phyloP scores from a whole-genome alignment of 2,329 filamentous ascomycete species.

The Myriosclerotinia scirpicola region DNA sequence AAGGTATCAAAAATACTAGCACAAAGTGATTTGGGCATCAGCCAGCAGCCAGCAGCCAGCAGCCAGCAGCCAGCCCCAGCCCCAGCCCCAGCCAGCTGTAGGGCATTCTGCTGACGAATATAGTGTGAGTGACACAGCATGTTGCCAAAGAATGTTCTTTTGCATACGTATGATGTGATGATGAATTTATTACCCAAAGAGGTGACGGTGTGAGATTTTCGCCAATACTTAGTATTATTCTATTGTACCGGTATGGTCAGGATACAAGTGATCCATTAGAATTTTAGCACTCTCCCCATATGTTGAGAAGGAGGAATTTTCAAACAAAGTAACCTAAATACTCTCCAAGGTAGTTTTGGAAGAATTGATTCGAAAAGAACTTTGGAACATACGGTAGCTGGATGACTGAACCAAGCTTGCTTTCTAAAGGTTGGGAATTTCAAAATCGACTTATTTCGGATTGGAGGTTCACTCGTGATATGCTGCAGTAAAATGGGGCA shows the following conservation, averaged over 20 bases:
- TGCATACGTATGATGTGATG: slow-evolving; percentile 12
- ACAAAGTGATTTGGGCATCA: neutral
- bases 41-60: neutral
- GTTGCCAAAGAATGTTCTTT: slow-evolving; percentile 18
- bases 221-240: too few species aligned
- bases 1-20: neutral
- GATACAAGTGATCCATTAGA: neutral
- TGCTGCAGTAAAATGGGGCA: neutral
- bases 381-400: too few species aligned
- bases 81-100: neutral
- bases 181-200: slow-evolving; percentile 16
- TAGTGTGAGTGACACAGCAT: slow-evolving; percentile 5
- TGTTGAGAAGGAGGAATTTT: neutral
- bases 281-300: neutral
- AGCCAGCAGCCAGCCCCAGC: neutral
- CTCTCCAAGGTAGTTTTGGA: neutral
- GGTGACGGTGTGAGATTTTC: slow-evolving; percentile 16
- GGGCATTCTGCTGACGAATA: slow-evolving; percentile 17
- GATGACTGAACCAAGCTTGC: too few species aligned
- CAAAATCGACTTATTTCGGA: neutral
- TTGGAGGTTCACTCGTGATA: slow-evolving; percentile 12
- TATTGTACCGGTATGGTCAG: neutral
- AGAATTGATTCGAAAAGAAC: neutral
- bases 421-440: too few species aligned
- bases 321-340: neutral